Conservation (phyloP, 352 stramenopile genomes). For the Discostella stelligera region DNA sequence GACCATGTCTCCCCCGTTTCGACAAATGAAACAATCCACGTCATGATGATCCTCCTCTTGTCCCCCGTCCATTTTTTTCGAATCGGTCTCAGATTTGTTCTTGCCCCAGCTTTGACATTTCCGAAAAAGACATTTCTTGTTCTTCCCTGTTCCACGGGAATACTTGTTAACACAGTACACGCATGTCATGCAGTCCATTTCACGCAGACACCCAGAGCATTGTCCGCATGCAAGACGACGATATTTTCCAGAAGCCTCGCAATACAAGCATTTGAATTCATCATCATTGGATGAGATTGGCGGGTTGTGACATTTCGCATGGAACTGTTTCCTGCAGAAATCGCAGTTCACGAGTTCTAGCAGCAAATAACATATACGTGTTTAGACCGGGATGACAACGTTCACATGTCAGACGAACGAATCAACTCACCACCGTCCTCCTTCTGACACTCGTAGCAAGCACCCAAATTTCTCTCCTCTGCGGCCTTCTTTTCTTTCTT, state of each 20-base stretch:
- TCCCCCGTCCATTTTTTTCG: conserved; percentile 10
- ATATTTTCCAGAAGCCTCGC: conserved; percentile 7
- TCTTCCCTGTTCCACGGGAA: no score
- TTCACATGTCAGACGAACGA: no score
- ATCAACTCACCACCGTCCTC: no score
- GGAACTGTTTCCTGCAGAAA: conserved; percentile 17
- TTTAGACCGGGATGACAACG: no score
- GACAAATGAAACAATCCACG: conserved; percentile 27
- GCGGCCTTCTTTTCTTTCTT: conserved; percentile 13
- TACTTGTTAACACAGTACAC: conserved; percentile 24
- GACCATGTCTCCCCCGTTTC: conserved; percentile 43
- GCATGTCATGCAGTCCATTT: conserved; percentile 33
- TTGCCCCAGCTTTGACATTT: conserved; percentile 34
- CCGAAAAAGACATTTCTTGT: conserved; percentile 38
- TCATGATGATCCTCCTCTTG: conserved; percentile 31
- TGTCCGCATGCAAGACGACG: conserved; percentile 33
- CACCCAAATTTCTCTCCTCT: conserved; percentile 8
- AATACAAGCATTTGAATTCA: no score
- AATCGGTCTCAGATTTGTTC: neutral
- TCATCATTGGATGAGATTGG: no score
- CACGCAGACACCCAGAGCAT: conserved; percentile 30
- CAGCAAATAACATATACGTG: neutral
- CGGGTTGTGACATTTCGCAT: neutral
- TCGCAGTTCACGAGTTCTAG: neutral
- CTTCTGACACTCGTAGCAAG: neutral